Evolutionary conservation across 2,329 filamentous ascomycete genomes (phyloP).

Genomic region (Xylariaceae sp.): DNA sequence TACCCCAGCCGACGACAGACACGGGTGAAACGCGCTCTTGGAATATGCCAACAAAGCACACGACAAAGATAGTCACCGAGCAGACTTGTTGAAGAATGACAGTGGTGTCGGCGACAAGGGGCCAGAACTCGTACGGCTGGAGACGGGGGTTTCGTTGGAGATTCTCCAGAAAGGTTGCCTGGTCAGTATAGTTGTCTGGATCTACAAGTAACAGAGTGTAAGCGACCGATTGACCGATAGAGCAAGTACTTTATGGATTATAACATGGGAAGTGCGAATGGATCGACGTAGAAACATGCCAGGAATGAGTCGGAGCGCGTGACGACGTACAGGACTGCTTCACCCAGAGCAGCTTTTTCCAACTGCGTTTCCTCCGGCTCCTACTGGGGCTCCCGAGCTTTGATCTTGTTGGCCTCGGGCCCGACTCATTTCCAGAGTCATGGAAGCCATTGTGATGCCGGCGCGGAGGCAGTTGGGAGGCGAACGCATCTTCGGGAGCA

Average conservation of each 20-base stretch:
- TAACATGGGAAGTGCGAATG: not conserved
- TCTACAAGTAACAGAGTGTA: conserved; percentile 44
- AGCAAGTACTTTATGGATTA: not conserved
- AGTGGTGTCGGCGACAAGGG: conserved; percentile 86
- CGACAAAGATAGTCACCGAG: conserved; percentile 89
- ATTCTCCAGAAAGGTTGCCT: conserved; percentile 92
- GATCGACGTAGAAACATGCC: not conserved
- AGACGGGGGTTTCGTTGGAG: conserved; percentile 90
- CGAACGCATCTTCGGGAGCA: conserved; percentile 79
- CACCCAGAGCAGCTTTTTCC: conserved; percentile 98
- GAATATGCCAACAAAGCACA: conserved; percentile 87
- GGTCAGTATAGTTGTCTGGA: conserved; percentile 98
- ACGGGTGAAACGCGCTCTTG: conserved; percentile 82
- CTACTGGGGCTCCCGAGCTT: conserved; percentile 54
- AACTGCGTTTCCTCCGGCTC: conserved; percentile 66
- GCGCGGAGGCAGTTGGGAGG: conserved; percentile 56
- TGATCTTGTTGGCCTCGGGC: conserved; percentile 39
- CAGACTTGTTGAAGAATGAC: conserved; percentile 97
- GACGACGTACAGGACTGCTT: conserved; percentile 75
- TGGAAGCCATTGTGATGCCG: conserved; percentile 32
- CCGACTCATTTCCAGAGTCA: conserved; percentile 34
- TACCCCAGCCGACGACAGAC: conserved; percentile 82
- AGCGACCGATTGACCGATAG: conserved; percentile 5
- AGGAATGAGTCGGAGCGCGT: not conserved
- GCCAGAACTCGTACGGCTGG: conserved; percentile 97